Evolutionary conservation across 352 stramenopile species (phyloP).

Genomic region (Globisporangium paddicum): DNA sequence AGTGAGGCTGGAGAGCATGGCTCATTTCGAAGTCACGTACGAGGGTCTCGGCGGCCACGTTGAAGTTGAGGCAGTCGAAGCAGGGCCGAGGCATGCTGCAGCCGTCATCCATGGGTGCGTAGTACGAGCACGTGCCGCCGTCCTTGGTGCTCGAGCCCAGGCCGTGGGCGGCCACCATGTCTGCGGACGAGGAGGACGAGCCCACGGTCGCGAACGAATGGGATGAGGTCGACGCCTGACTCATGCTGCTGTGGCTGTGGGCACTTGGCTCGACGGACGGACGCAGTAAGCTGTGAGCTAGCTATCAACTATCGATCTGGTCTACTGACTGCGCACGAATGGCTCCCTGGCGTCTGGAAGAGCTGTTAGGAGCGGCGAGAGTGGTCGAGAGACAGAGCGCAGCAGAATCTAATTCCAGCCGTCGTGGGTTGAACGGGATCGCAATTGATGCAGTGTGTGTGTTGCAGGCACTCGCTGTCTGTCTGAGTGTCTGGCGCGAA

Average conservation of each 20-base stretch:
- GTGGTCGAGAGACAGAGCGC: background rate
- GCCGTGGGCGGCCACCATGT: background rate
- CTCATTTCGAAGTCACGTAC: no score
- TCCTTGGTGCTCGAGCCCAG: background rate
- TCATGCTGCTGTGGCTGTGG: background rate
- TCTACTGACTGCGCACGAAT: background rate
- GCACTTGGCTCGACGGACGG: background rate
- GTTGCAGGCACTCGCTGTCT: background rate
- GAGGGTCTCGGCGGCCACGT: background rate
- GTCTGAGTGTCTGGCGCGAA: background rate
- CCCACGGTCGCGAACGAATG: background rate
- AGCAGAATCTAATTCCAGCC: background rate
- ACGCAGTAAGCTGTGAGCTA: no score
- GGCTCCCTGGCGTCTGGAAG: background rate
- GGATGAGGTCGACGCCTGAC: no score
- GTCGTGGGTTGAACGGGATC: background rate
- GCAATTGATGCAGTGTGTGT: background rate
- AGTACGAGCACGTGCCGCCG: slow-evolving; percentile 4
- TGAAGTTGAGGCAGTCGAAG: slow-evolving; percentile 2
- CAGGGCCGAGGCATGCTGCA: background rate
- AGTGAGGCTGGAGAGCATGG: no score
- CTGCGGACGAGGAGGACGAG: background rate
- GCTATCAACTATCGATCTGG: background rate
- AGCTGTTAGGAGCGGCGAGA: background rate
- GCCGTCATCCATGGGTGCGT: background rate